A percentile compares a stretch with the other conserved stretches of the same genome.
These are phyloP conservation scores for Prototheca cutis DNA, from an alignment of 163 green algal genomes.

Conservation along the genomic window DNA sequence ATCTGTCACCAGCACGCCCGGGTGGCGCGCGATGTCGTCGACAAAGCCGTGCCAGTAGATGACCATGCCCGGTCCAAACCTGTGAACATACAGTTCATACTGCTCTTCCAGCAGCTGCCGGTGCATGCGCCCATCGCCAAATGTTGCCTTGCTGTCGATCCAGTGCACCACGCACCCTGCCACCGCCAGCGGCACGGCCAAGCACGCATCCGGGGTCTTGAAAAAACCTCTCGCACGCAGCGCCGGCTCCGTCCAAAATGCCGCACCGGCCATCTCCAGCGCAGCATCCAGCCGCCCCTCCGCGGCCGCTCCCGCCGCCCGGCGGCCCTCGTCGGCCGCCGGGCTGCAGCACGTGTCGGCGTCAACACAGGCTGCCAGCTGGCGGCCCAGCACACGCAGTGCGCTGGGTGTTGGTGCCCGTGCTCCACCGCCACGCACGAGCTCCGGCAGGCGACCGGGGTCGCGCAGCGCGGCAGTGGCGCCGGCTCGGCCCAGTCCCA, in stretches of 20 bases:
- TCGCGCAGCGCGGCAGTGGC: conserved; percentile 9
- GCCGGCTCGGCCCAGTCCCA: conserved; percentile 11
- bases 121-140: conserved; percentile 67
- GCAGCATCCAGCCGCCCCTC: conserved; percentile 54
- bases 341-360: conserved; percentile 29
- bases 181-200: conserved; percentile 63
- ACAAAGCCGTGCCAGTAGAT: conserved; percentile 89
- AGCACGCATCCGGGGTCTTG: conserved; percentile 65
- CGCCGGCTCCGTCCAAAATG: conserved; percentile 66
- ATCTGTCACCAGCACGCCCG: conserved; percentile 24
- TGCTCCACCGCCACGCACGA: background rate
- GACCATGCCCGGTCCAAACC: conserved; percentile 76
- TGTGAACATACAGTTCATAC: conserved; percentile 68
- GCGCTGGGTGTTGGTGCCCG: background rate
- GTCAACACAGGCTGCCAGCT: conserved; percentile 48
- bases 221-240: conserved; percentile 58
- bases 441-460: conserved; percentile 2
- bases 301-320: conserved; percentile 50
- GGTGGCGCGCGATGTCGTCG: conserved; percentile 35
- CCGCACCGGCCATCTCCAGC: conserved; percentile 38
- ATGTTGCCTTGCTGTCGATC: conserved; percentile 92
- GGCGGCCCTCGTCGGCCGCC: conserved; percentile 3
- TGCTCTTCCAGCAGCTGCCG: conserved; percentile 46
- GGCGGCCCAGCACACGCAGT: conserved; percentile 3
- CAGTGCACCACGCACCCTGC: conserved; percentile 59